phyloP scores from a whole-genome alignment of 176 grass and related monocot species.

The Chloris gayana region DNA sequence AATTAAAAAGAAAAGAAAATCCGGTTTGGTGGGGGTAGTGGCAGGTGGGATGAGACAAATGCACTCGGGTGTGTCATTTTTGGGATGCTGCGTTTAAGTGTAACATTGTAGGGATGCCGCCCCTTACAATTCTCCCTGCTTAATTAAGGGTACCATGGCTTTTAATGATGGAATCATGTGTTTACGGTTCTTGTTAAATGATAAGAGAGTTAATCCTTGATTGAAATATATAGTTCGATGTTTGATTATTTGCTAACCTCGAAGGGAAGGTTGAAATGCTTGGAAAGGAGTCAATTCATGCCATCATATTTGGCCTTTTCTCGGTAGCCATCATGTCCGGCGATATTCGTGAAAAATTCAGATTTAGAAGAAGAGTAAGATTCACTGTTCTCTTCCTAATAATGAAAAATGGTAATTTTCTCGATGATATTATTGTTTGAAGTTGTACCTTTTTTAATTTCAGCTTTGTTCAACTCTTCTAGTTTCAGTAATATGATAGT shows the following conservation, averaged over 20 bases:
- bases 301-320: slow-evolving; percentile 75
- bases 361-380: slow-evolving; percentile 72
- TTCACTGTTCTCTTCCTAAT: slow-evolving; percentile 12
- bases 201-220: background rate
- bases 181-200: slow-evolving; percentile 2
- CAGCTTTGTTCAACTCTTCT: background rate
- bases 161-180: background rate
- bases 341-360: slow-evolving; percentile 77
- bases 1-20: no score
- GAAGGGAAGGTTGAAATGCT: slow-evolving; percentile 92
- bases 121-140: no score
- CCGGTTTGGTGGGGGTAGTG: no score
- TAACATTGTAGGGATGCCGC: no score
- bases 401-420: background rate
- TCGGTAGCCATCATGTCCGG: slow-evolving; percentile 80
- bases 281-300: slow-evolving; percentile 86
- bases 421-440: slow-evolving; percentile 14
- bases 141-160: background rate
- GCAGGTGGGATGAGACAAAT: no score
- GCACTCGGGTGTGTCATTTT: no score
- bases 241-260: slow-evolving; percentile 39
- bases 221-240: slow-evolving; percentile 22
- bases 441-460: slow-evolving; percentile 18
- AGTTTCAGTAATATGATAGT: slow-evolving; percentile 6
- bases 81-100: no score